Base-by-base conservation (phyloP, 2,329 filamentous ascomycete species). In the Cercospora beticola region DNA sequence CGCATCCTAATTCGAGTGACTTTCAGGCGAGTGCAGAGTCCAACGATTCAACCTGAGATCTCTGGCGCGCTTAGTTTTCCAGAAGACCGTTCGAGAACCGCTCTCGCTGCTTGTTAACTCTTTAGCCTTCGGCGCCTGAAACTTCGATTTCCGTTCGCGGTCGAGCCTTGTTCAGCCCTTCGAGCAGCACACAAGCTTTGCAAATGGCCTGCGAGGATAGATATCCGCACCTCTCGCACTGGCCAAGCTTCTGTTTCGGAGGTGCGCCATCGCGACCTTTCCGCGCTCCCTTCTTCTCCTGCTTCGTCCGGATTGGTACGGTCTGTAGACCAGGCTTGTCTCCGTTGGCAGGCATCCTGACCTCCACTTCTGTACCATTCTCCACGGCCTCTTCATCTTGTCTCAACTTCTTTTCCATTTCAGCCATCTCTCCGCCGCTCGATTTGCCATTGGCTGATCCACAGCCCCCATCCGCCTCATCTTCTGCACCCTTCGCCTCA, bases 181-280 rank as follows among this genome's bases (percentile, higher is more conserved):
- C 94, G 2, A 99, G 86, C 56, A 99, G 83, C 70, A 89, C 90
- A 78, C 95, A 99, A 0, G 95, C 95, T 81, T 99, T 97, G 81
- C 95, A 99, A 46, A 97, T 88, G 31, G 88, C 87, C 80, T 99
- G 95, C 75, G 94, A 97, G 2, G 95, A 97, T 80, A 99, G 91
- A 78, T 98, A 99, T 14, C 95, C 95, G 75, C 95, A 99, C 63
- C 88, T 90, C 76, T 90, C 88, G 77, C 95, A 99, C 71, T 89
- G 90, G 1, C 94, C 92, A 73, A 97, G 86, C 14, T 89, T 89
- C 79, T 94, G 92, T 75, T 88, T 86, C n/a, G 85, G 81, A 4
- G 70, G 66, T 1, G 68, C 56, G 18, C 71, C 71, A 23, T 62
- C 65, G 5, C 26, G 60, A 0, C 67, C 62, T 40, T 71, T 75